Percentiles rank a stretch among this genome's conserved stretches.
phyloP scores from a whole-genome alignment of 352 stramenopile species.

The Globisporangium nagaii region DNA sequence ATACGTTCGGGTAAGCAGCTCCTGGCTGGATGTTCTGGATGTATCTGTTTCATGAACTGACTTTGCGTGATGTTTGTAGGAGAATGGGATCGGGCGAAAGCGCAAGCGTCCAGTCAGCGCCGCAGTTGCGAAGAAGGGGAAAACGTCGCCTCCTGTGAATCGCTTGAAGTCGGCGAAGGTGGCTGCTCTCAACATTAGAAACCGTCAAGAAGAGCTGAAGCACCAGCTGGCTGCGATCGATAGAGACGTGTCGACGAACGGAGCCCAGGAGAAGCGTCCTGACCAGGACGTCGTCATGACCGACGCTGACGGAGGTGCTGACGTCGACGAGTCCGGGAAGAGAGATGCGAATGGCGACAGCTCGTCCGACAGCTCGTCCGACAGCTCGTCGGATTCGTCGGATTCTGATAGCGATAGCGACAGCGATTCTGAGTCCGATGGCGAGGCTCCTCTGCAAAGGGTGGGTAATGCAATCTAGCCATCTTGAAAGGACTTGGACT shows the following conservation, averaged over 20 bases:
- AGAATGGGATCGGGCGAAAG: slow-evolving; percentile 85
- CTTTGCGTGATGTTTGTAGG: slow-evolving; percentile 29
- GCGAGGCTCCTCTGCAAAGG: slow-evolving; percentile 72
- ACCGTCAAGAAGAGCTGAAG: slow-evolving; percentile 74
- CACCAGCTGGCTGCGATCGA: slow-evolving; percentile 75
- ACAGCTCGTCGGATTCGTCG: slow-evolving; percentile 76
- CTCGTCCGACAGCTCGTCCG: slow-evolving; percentile 62
- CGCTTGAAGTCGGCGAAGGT: slow-evolving; percentile 80
- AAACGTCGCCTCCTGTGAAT: slow-evolving; percentile 50
- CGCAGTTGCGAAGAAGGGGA: slow-evolving; percentile 26
- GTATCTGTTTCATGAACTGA: slow-evolving; percentile 8
- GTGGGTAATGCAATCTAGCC: slow-evolving; percentile 63
- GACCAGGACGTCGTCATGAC: slow-evolving; percentile 52
- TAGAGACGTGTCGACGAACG: slow-evolving; percentile 18
- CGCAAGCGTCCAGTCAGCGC: slow-evolving; percentile 57
- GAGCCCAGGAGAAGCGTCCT: slow-evolving; percentile 17
- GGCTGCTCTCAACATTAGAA: slow-evolving; percentile 68
- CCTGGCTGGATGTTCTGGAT: neutral
- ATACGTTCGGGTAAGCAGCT: slow-evolving; percentile 77
- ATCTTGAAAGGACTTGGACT: slow-evolving; percentile 16
- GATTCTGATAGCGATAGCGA: slow-evolving; percentile 86
- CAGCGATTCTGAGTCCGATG: slow-evolving; percentile 75
- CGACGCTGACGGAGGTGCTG: slow-evolving; percentile 23
- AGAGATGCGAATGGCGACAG: slow-evolving; percentile 19
- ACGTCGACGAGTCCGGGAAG: slow-evolving; percentile 26